Evolutionary conservation across 441 rosid genomes (phyloP).

Genomic region (Arabidopsis hybrid): DNA sequence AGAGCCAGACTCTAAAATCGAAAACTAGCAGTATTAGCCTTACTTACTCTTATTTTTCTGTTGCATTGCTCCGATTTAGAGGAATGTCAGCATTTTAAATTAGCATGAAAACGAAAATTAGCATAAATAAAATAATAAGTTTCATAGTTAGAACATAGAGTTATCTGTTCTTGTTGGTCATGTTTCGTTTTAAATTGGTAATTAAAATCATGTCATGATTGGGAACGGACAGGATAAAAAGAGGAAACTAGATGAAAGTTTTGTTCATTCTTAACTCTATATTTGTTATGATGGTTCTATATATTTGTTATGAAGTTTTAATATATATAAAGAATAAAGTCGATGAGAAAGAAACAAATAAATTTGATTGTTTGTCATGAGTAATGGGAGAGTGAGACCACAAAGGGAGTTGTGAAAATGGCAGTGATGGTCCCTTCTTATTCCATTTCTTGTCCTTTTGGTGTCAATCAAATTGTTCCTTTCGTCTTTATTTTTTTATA

Average conservation of each 20-base stretch:
- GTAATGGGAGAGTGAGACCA: conserved; percentile 37
- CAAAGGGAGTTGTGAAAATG: conserved; percentile 35
- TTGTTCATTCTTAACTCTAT: conserved; percentile 3
- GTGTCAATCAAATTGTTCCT: conserved; percentile 53
- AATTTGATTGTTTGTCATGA: conserved; percentile 7
- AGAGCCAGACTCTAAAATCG: not conserved
- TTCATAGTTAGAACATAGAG: not conserved
- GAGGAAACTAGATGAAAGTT: conserved; percentile 10
- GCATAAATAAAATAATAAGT: not conserved
- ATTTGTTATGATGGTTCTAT: not conserved
- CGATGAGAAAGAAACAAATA: conserved; percentile 26
- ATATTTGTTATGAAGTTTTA: conserved; percentile 16
- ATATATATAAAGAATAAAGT: conserved; percentile 19
- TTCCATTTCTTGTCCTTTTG: conserved; percentile 48
- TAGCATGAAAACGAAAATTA: not conserved
- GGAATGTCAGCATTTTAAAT: not conserved
- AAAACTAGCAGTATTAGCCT: not conserved
- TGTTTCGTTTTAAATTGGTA: not conserved
- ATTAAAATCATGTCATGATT: not conserved
- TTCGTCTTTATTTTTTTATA: conserved; percentile 43
- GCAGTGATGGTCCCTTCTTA: conserved; percentile 55
- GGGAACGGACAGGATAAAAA: not conserved
- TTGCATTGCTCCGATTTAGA: not conserved
- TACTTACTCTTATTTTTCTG: not conserved
- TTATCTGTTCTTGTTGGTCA: not conserved